These are phyloP conservation scores for Trypanosoma boissoni DNA, from an alignment of 208 protist genomes.

Conservation along the genomic window DNA sequence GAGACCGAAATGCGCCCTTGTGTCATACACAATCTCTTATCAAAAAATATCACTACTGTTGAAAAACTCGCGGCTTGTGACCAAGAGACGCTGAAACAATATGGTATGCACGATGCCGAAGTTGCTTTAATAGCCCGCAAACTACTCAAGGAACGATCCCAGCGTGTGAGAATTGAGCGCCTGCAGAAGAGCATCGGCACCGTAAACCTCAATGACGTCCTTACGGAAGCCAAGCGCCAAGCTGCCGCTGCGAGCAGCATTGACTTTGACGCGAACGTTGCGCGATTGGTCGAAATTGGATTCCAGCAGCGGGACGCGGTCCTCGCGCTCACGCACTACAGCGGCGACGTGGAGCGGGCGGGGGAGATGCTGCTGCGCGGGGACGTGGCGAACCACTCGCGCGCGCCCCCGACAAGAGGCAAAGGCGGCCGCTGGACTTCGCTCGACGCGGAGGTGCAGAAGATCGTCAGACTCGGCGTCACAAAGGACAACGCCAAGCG, in stretches of 20 bases:
- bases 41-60: constrained; percentile 56
- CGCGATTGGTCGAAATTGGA: constrained; percentile 45
- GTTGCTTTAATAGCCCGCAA: constrained; percentile 52
- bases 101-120: constrained; percentile 66
- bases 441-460: constrained; percentile 58
- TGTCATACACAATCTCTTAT: constrained; percentile 48
- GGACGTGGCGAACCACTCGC: constrained; percentile 41
- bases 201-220: constrained; percentile 24
- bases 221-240: constrained; percentile 32
- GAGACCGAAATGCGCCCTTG: constrained; percentile 42
- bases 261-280: constrained; percentile 63
- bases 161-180: constrained; percentile 48
- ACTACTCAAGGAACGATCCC: constrained; percentile 45
- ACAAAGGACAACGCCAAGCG: constrained; percentile 63
- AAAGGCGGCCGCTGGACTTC: constrained; percentile 68
- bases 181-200: constrained; percentile 57
- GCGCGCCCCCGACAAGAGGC: constrained; percentile 9
- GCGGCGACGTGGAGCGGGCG: constrained; percentile 70
- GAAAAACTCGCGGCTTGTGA: constrained; percentile 48
- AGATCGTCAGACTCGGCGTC: constrained; percentile 70
- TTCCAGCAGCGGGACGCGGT: constrained; percentile 44
- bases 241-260: constrained; percentile 28
- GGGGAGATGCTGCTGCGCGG: constrained; percentile 59
- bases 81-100: constrained; percentile 46
- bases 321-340: constrained; percentile 72